A percentile compares a stretch with the other conserved stretches of the same genome.
These are phyloP conservation scores for Dorcoceras hygrometricum DNA, from an alignment of 257 asterid species.

Conservation along the genomic window DNA sequence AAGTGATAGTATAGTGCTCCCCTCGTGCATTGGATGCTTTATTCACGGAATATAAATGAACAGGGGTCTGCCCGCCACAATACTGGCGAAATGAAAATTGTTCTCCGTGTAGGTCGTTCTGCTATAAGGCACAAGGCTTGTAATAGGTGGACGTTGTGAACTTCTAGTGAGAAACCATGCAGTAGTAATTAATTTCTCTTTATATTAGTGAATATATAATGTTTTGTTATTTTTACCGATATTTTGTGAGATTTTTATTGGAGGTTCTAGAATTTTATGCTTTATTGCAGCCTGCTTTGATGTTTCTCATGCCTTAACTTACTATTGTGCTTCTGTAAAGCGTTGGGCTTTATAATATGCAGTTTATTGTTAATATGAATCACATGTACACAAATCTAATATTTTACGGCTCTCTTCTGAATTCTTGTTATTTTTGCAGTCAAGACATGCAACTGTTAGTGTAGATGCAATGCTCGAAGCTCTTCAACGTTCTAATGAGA, in stretches of 20 bases:
- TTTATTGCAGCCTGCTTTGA: neutral
- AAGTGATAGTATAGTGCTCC: neutral
- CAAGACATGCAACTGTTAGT: constrained; percentile 83
- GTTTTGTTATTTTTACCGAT: no score
- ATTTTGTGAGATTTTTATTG: neutral
- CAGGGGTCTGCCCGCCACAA: neutral
- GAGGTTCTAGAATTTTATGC: neutral
- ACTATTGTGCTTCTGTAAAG: neutral
- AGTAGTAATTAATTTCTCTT: no score
- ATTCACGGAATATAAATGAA: neutral
- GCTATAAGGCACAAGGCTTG: neutral
- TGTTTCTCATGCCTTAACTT: neutral
- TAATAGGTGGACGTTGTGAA: neutral
- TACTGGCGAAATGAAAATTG: neutral
- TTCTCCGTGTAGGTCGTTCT: neutral
- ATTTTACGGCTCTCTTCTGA: neutral
- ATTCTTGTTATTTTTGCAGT: constrained; percentile 37
- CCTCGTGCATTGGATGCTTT: neutral
- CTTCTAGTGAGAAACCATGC: neutral
- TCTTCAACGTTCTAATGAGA: constrained; percentile 55
- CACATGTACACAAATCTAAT: neutral
- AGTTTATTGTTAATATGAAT: no score
- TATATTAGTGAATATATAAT: neutral
- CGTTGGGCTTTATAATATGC: neutral
- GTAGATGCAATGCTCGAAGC: constrained; percentile 89